phyloP scores from a whole-genome alignment of 176 grass and related monocot species.

The Tuctoria greenei region DNA sequence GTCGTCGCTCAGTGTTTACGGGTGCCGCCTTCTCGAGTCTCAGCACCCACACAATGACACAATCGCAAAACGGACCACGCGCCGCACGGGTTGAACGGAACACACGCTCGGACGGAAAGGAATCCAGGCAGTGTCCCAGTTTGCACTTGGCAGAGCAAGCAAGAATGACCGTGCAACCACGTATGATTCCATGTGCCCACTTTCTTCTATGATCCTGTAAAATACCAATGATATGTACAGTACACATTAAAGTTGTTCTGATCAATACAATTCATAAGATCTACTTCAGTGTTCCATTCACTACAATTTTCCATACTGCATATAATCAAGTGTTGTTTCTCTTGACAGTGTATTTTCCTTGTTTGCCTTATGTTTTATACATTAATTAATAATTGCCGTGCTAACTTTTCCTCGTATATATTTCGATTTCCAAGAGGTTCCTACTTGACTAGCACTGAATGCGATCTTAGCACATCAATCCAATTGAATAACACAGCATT shows the following conservation, averaged over 20 bases:
- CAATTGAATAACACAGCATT: too few relatives aligned
- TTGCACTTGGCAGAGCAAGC: neutral
- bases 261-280: neutral
- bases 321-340: conserved; percentile 6
- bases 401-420: too few relatives aligned
- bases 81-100: neutral
- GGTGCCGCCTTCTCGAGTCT: neutral
- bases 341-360: conserved; percentile 15
- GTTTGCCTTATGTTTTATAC: neutral
- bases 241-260: neutral
- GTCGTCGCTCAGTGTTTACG: neutral
- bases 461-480: too few relatives aligned
- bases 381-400: neutral
- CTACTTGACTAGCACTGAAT: too few relatives aligned
- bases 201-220: neutral
- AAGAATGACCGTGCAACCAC: neutral
- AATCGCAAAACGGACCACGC: neutral
- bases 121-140: neutral
- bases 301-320: neutral
- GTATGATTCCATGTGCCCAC: neutral
- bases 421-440: too few relatives aligned
- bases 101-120: neutral
- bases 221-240: neutral
- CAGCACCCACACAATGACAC: neutral
- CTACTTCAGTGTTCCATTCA: neutral